Percentiles rank a stretch among this genome's conserved stretches.
phyloP scores from a whole-genome alignment of 1,284 basidiomycete genomes.

The Cerioporus squamosus region DNA sequence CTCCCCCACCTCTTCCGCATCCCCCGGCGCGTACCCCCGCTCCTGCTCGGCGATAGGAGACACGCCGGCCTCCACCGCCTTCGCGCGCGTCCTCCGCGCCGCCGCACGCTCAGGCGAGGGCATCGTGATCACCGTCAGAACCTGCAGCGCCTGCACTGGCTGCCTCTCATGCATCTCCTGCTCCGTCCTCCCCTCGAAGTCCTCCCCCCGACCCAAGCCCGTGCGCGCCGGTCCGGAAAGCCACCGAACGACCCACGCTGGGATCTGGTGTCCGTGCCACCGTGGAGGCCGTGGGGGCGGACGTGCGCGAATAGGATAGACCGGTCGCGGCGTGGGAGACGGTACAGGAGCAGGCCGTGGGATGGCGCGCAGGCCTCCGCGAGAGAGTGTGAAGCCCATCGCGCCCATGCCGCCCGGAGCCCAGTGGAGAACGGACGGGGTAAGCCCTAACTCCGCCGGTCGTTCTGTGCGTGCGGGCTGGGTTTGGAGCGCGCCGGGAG shows the following conservation, averaged over 20 bases:
- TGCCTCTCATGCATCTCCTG: not conserved
- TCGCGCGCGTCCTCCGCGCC: conserved; percentile 1
- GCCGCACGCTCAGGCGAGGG: conserved; percentile 24
- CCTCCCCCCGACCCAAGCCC: not conserved
- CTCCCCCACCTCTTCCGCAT: conserved; percentile 16
- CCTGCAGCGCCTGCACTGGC: conserved; percentile 25
- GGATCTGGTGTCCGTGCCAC: conserved; percentile 18
- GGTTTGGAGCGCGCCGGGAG: not conserved
- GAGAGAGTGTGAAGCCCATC: conserved; percentile 2
- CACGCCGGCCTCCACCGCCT: not conserved
- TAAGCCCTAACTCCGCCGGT: not conserved
- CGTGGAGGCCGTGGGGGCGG: not conserved
- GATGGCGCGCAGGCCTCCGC: conserved; percentile 15
- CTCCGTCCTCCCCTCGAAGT: too few relatives aligned
- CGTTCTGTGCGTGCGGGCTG: not conserved
- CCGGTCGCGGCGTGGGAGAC: not conserved
- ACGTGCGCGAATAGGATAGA: not conserved
- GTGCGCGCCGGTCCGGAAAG: conserved; percentile 6
- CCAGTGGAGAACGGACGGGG: conserved; percentile 6
- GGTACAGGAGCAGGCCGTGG: conserved; percentile 7
- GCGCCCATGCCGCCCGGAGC: conserved; percentile 4
- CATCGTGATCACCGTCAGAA: conserved; percentile 34
- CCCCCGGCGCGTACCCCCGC: not conserved
- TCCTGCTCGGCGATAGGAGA: not conserved
- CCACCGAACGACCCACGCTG: conserved; percentile 11